Percentiles rank a stretch among this genome's conserved stretches.
phyloP scores from a whole-genome alignment of 2,329 filamentous ascomycete genomes.

The Aspergillus persii region DNA sequence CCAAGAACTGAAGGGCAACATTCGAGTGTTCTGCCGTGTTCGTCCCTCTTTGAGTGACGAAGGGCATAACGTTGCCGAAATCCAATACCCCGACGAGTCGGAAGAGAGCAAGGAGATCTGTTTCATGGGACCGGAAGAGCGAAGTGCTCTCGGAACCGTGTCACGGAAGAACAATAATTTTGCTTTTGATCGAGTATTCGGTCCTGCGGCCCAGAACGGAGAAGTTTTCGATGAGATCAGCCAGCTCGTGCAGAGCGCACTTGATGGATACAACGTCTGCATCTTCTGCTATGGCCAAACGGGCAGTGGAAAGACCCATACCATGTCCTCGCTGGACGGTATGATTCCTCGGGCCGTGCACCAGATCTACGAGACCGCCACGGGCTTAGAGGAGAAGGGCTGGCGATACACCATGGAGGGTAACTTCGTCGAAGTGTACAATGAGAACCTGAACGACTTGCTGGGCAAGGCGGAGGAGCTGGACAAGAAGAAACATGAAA shows the following conservation, averaged over 20 bases:
- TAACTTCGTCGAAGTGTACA: constrained; percentile 96
- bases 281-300: constrained; percentile 99
- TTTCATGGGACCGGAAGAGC: constrained; percentile 78
- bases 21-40: constrained; percentile 95
- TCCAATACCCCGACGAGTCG: constrained; percentile 74
- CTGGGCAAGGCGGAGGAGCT: constrained; percentile 69
- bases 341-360: constrained; percentile 93
- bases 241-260: constrained; percentile 90
- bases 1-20: constrained; percentile 96
- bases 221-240: constrained; percentile 96
- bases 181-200: constrained; percentile 90
- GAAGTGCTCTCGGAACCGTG: constrained; percentile 72
- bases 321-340: constrained; percentile 86
- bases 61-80: constrained; percentile 62
- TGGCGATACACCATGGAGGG: constrained; percentile 95
- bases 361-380: constrained; percentile 89
- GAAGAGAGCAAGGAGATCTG: constrained; percentile 86
- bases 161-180: constrained; percentile 80
- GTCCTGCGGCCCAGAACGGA: constrained; percentile 71
- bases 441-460: constrained; percentile 92
- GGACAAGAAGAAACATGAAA: constrained; percentile 81
- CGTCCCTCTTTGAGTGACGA: constrained; percentile 68
- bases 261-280: constrained; percentile 97
- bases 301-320: constrained; percentile 93
- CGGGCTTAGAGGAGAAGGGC: constrained; percentile 79